Evolutionary conservation across 2,329 filamentous ascomycete species (phyloP), one percentile per base, ranked within the genome.

Genomic region (Metarhizium rileyi): DNA sequence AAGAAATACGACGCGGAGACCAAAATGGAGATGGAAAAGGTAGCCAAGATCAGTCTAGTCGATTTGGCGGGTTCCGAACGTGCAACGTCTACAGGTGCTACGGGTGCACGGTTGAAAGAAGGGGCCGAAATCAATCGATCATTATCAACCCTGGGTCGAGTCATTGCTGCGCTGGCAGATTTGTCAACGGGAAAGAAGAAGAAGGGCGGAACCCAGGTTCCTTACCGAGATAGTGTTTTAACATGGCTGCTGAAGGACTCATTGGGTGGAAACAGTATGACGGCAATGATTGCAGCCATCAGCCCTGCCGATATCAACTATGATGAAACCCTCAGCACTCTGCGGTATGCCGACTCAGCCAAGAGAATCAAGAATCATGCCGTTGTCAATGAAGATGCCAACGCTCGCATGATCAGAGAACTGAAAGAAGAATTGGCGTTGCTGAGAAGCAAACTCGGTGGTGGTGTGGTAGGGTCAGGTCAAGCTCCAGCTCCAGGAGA

Each of bases 351-450:
- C 50, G 91, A 98, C 64, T 96, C 90, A 7, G 93, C 93, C 25
- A 98, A 98, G 72, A 84, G 93, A 60, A 98, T 98, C 77, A 97
- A 97, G 88, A 98, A 98, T 71, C 93, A 98, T 67, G 93, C 93
- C 50, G 93, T 98, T 46, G 87, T 98, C 67, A 98, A 98, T 72
- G 93, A 98, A 67, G 93, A 98, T 69, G 91, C 93, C 44, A 98
- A 98, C 64, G 93, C 93, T 52, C 86, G 93, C 59, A 98, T 98
- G 93, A 97, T 98, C 56, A 80, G 93, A 66, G 93, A 98, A 64
- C 74, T 98, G 55, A 98, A 98, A 65, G 93, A 98, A 66, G 93
- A 98, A 63, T 70, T 98, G 51, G 81, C 87, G 1, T 76, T 95
- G 53, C 73, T 98, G 50, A 80, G 93, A 59, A 84, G 87, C 59